phyloP scores from a whole-genome alignment of 2,329 filamentous ascomycete genomes.

The Cladosporium austrohemisphaericum region DNA sequence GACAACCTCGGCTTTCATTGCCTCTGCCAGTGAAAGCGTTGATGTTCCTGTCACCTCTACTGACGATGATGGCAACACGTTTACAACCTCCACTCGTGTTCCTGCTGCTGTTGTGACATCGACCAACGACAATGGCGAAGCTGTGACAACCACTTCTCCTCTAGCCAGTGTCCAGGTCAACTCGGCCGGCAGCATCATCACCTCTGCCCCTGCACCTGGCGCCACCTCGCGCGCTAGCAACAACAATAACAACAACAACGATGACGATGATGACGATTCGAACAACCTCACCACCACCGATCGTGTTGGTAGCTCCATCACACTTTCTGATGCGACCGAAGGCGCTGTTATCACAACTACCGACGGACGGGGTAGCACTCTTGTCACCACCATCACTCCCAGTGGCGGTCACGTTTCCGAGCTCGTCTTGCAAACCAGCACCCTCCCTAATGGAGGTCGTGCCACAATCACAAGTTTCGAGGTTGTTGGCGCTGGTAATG shows the following conservation, averaged over 20 bases:
- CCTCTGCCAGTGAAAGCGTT: conserved; percentile 30
- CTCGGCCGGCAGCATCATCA: conserved; percentile 36
- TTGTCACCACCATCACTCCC: conserved; percentile 47
- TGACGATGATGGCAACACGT: conserved; percentile 32
- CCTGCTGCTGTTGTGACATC: conserved; percentile 37
- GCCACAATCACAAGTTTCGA: conserved; percentile 44
- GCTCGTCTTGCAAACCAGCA: conserved; percentile 37
- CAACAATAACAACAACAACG: conserved; percentile 1
- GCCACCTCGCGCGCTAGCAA: conserved; percentile 28
- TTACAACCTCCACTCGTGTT: conserved; percentile 35
- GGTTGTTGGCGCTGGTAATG: conserved; percentile 34
- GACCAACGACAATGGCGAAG: conserved; percentile 38
- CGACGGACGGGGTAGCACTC: conserved; percentile 37
- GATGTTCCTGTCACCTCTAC: conserved; percentile 31
- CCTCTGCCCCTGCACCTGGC: conserved; percentile 37
- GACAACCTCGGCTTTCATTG: conserved; percentile 39
- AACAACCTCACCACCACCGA: conserved; percentile 36
- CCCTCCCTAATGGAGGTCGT: conserved; percentile 33
- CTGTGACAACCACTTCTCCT: conserved; percentile 36
- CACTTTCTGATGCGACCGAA: conserved; percentile 29
- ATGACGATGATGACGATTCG: conserved; percentile 5
- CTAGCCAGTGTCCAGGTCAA: conserved; percentile 37
- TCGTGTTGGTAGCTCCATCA: conserved; percentile 36
- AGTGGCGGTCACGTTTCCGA: conserved; percentile 39
- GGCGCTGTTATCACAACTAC: conserved; percentile 45